Evolutionary conservation across 1,284 basidiomycete species (phyloP), one percentile per base, ranked within the genome.

Genomic region (Ustilago curta): DNA sequence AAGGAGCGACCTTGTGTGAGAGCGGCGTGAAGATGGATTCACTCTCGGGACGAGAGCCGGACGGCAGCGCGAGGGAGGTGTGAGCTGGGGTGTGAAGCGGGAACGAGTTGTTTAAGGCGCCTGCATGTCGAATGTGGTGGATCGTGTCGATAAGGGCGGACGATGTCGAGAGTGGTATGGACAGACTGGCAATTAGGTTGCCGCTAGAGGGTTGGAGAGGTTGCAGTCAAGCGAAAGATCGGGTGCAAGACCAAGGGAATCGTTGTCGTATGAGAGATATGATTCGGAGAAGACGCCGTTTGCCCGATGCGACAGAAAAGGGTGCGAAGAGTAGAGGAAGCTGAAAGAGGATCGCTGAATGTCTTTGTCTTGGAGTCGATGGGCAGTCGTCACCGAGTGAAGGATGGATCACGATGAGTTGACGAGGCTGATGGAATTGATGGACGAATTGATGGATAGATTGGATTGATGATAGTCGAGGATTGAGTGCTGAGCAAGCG

Each of bases 41-140:
- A 47, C 40, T 25, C 51, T 37, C 31, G 18, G 48, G 27, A 53
- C 37, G 50, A 44, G 29, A 37, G 37, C 49, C 51, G 32, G 48
- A 42, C 56, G 5, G 47, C 50, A 59, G 57, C 57, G 52, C 51
- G 27, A 66, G 53, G 32, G 35, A 35, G 25, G 48, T 39, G 8
- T 29, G 39, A 52, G 64, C 57, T 56, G 53, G 48, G 29, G 21
- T 7, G 21, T 29, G 58, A 60, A 45, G 25, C 23, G 32, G 37
- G 21, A 12, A 47, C 29, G 44, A 54, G 66, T 4, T 44, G 47
- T 19, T 59, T 32, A 68, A 42, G 49, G 66, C 31, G 25, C 44
- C 39, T 61, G 54, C 66, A 68, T 68, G 9, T 62, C 55, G 66
- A 48, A 51, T 19, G 45, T 23, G 25, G 2, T 23, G 25, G 51